Conservation (phyloP, 2,329 filamentous ascomycete species). For the Pseudodiploospora longispora region DNA sequence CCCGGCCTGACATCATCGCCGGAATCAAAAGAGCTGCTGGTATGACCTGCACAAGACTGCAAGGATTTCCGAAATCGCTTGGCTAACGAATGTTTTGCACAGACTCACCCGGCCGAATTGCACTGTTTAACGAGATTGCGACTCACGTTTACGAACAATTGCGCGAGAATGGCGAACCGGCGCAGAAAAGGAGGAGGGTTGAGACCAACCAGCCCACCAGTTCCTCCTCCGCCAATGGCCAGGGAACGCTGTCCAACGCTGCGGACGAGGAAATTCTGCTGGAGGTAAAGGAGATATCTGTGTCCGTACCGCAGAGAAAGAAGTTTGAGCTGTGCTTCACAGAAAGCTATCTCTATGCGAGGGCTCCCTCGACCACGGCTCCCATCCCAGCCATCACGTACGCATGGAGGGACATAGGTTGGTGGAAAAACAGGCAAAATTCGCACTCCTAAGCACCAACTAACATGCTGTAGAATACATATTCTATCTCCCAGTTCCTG, state of each 20-base stretch:
- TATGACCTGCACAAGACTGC: conserved; percentile 20
- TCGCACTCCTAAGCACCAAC: neutral
- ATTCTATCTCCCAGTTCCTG: conserved; percentile 58
- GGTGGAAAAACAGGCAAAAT: conserved; percentile 10
- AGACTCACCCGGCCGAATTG: conserved; percentile 43
- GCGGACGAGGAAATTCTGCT: conserved; percentile 45
- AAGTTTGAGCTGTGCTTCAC: conserved; percentile 61
- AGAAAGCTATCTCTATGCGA: conserved; percentile 49
- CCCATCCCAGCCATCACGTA: conserved; percentile 48
- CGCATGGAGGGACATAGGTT: conserved; percentile 55
- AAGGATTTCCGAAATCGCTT: neutral
- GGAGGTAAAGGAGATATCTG: conserved; percentile 57
- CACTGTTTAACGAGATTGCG: conserved; percentile 50
- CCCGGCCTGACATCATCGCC: conserved; percentile 47
- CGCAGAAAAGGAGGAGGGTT: conserved; percentile 45
- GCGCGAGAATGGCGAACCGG: conserved; percentile 33
- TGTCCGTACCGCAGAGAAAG: conserved; percentile 60
- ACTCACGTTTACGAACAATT: conserved; percentile 40
- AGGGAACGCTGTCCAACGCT: conserved; percentile 26
- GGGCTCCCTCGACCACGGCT: conserved; percentile 40
- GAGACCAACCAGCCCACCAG: conserved; percentile 29
- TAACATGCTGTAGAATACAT: conserved; percentile 40
- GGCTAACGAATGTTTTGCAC: neutral
- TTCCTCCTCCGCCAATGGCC: conserved; percentile 13
- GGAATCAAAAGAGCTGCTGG: conserved; percentile 46